Evolutionary conservation across 2,329 filamentous ascomycete species (phyloP), one percentile per base, ranked within the genome.

Genomic region (Orbilia oligospora): DNA sequence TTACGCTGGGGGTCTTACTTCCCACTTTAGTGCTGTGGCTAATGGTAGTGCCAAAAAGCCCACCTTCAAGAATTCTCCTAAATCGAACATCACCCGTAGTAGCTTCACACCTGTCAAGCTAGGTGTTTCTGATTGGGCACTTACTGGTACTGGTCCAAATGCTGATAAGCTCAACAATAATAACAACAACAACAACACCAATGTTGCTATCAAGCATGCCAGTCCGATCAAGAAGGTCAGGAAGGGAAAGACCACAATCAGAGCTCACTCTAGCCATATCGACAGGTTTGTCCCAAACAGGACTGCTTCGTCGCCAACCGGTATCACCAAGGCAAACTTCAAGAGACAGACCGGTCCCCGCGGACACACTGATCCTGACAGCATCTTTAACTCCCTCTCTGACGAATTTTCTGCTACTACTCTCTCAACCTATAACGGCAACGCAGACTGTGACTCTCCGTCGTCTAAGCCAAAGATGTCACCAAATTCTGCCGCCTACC

Each of bases 261-360:
- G 90, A 85, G 96, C 95, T 82, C 88, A 90, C 58, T 69, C 67
- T 63, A 30, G 56, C 44, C 72, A 76, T 16, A 93, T 91, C 46
- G 96, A 99, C 85, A 91, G 96, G 67, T 99, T 98, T 87, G 98
- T 99, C 81, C 95, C 96, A 81, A 97, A 97, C 87, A 92, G 96
- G 36, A 89, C 89, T 63, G 92, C 94, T 81, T 97, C 94, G 87
- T 96, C 97, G 66, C 91, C 83, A 94, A 94, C 81, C 89, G 89
- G 76, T 93, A 93, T 79, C 91, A 93, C 68, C 80, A 98, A 98
- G 89, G 89, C 95, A 53, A 92, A 96, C 80, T 82, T 87, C 51
- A 85, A 88, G 67, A 77, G 56, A 92, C 95, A 80, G 90, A 89
- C 84, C 24, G 73, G 38, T 36, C 67, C 73, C 20, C 67, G 73